Conservation (phyloP, 306 rosid species). For the Rubus parviflorus region DNA sequence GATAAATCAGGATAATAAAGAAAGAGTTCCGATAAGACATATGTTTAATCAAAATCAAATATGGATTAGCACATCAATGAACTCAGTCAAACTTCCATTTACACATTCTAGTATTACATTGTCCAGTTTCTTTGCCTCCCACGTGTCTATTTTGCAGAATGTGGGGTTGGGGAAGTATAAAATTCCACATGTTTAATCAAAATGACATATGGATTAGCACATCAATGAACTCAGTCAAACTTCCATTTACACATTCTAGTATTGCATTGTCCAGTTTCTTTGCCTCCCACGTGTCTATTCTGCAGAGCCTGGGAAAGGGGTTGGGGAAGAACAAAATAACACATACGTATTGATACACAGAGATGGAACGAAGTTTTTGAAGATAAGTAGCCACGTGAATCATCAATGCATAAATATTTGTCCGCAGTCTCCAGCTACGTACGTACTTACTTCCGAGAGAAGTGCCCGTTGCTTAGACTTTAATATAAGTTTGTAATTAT, state of each 20-base stretch:
- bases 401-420: not conserved
- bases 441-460: not conserved
- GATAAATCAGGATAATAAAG: not conserved
- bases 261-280: not conserved
- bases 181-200: not conserved
- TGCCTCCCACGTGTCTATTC: not conserved
- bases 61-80: not conserved
- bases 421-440: slow-evolving; percentile 7
- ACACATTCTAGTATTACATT: not conserved
- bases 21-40: not conserved
- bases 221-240: not conserved
- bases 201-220: not conserved
- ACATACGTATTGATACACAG: not conserved
- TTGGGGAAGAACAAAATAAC: not conserved
- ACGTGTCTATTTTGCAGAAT: not conserved
- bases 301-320: not conserved
- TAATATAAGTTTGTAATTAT: not conserved
- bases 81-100: not conserved
- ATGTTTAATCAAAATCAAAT: not conserved
- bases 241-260: not conserved
- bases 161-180: not conserved
- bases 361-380: not conserved
- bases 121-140: not conserved
- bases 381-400: not conserved
- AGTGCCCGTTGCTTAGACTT: not conserved